phyloP scores from a whole-genome alignment of 225 moss, liverwort and hornwort species.

The Marchantia paleacea region DNA sequence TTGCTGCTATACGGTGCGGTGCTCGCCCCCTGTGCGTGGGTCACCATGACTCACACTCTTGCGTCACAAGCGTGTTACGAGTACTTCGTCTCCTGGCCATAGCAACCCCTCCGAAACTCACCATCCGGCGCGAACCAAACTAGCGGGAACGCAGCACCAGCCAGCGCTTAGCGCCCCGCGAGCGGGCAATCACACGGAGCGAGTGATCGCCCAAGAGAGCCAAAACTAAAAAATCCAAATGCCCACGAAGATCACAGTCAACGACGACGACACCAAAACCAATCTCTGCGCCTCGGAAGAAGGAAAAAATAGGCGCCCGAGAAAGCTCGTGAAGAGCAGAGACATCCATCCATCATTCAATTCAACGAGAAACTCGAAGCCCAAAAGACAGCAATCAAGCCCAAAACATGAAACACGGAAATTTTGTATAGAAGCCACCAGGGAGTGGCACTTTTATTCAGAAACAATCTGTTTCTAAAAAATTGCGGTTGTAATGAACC shows the following conservation, averaged over 20 bases:
- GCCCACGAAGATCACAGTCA: background rate
- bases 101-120: background rate
- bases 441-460: conserved; percentile 25
- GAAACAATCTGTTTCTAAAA: conserved; percentile 20
- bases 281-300: background rate
- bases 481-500: conserved; percentile 18
- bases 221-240: background rate
- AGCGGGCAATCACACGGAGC: background rate
- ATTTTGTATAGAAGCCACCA: conserved; percentile 29
- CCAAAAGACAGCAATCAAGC: background rate
- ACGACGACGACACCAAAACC: background rate
- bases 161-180: background rate
- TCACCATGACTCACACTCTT: background rate
- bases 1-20: background rate
- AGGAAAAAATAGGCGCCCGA: too few relatives aligned
- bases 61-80: conserved; percentile 17
- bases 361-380: too few relatives aligned
- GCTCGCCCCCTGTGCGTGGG: background rate
- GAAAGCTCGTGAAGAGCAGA: too few relatives aligned
- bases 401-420: conserved; percentile 4
- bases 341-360: too few relatives aligned
- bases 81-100: background rate
- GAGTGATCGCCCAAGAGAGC: background rate
- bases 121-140: conserved; percentile 2
- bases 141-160: background rate